A percentile compares a stretch with the other conserved stretches of the same genome.
phyloP scores from a whole-genome alignment of 148 eudicot species.

The Vaccinium corymbosum region DNA sequence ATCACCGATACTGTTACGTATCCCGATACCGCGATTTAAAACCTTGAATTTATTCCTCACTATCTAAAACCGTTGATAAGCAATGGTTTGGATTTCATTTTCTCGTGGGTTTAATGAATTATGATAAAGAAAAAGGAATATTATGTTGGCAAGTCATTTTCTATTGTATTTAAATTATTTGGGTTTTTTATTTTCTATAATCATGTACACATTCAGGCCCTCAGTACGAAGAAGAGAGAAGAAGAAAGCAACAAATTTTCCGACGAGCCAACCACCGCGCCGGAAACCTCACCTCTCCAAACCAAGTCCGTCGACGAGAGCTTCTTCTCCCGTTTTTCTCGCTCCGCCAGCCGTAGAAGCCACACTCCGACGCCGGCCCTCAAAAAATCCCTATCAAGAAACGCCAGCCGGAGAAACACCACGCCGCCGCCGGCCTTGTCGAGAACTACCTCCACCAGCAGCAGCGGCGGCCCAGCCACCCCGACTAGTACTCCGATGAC shows the following conservation, averaged over 20 bases:
- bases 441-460: not conserved
- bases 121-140: too few species aligned
- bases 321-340: conserved; percentile 37
- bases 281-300: conserved; percentile 10
- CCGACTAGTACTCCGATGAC: conserved; percentile 3
- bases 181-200: too few species aligned
- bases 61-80: too few species aligned
- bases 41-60: too few species aligned
- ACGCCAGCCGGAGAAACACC: conserved; percentile 23
- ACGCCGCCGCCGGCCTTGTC: conserved; percentile 16
- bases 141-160: not conserved
- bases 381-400: conserved; percentile 22
- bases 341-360: conserved; percentile 41
- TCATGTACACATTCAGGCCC: conserved; percentile 20
- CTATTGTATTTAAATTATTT: not conserved
- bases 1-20: too few species aligned
- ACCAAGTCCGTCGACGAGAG: conserved; percentile 27
- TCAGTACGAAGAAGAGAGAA: conserved; percentile 33
- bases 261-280: conserved; percentile 28
- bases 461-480: not conserved
- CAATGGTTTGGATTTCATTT: too few species aligned
- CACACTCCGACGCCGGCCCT: conserved; percentile 38
- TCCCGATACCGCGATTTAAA: too few species aligned
- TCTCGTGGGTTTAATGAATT: too few species aligned
- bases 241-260: conserved; percentile 8